These are phyloP conservation scores for Corylus heterophylla DNA, from an alignment of 306 rosid species.

Conservation along the genomic window DNA sequence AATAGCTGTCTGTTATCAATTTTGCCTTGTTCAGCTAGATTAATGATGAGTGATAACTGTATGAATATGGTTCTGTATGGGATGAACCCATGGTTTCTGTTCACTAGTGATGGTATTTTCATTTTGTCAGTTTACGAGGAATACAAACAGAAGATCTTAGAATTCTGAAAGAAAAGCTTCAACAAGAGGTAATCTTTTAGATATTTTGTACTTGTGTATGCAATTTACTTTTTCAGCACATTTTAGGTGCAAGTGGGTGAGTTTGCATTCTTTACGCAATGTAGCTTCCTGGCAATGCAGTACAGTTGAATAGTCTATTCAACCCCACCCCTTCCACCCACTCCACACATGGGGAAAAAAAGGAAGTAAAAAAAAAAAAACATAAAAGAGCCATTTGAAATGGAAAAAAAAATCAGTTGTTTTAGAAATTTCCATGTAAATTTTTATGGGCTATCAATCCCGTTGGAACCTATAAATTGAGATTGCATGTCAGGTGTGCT, in stretches of 20 bases:
- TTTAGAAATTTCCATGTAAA: neutral
- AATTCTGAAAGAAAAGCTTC: conserved; percentile 79
- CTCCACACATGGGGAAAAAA: neutral
- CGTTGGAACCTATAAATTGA: neutral
- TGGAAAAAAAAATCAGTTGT: neutral
- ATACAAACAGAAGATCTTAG: conserved; percentile 62
- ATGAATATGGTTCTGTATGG: conserved; percentile 14
- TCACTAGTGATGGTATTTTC: conserved; percentile 18
- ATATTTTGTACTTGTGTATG: neutral
- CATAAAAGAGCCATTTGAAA: neutral
- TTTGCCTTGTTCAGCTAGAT: neutral
- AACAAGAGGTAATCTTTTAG: conserved; percentile 66
- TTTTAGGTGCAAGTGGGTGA: neutral
- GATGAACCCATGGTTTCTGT: conserved; percentile 21
- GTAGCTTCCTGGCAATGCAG: neutral
- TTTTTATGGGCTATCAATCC: neutral
- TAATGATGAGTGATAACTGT: neutral
- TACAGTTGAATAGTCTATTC: conserved; percentile 3
- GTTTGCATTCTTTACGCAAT: neutral
- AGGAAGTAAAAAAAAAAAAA: too few relatives aligned
- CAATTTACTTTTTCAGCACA: neutral
- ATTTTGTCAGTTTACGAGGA: conserved; percentile 70
- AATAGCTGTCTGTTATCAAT: neutral
- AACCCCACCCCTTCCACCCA: neutral
- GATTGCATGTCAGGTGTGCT: neutral